Base-by-base conservation (phyloP, 1,284 basidiomycete species). In the Irpex rosettiformis region DNA sequence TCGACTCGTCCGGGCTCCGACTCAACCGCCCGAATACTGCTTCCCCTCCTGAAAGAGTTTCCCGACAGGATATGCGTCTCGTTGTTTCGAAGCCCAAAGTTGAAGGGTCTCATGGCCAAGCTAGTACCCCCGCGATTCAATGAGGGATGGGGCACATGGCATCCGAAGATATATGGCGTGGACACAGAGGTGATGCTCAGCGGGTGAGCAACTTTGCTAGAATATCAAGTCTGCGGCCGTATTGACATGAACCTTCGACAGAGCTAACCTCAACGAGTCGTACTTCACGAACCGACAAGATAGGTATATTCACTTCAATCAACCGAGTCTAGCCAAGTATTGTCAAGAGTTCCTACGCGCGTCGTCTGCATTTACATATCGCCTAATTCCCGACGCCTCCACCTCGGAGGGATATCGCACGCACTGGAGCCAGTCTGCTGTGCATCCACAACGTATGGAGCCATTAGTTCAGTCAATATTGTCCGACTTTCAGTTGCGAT, bases 141-240 rank as follows among this genome's bases (percentile, higher is more conserved):
- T 68, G 97, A 99, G 75, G 97, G 96, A 0, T 98, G 94, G 90
- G 96, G 97, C 0, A 91, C 96, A 3, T 98, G 96, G 92, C 97
- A 99, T 71, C 91, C 95, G 22, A 99, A 99, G 75, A 84, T 96
- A 60, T 99, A 99, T 69, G 93, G 93, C 16, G 89, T 85, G 0
- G 97, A 99, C 69, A 88, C 98, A 69, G 86, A 94, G 58, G 82
- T 99, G 40, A 85, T 99, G 70, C 88, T 99, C 63, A 94, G 87
- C 67, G 97, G 96, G 95, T 96, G 69, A 75, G 91, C 77, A 21
- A 29, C 24, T 42, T n/a, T 30, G 40, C 18, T 25, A 8, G 48
- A 49, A 10, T 13, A 11, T 57, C 28, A 52, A 4, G 30, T 29
- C 58, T 62, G 28, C 60, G 18, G 29, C 22, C 18, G 64, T 59